Evolutionary conservation across 2,329 filamentous ascomycete genomes (phyloP).

Genomic region (Botryotinia narcissicola): DNA sequence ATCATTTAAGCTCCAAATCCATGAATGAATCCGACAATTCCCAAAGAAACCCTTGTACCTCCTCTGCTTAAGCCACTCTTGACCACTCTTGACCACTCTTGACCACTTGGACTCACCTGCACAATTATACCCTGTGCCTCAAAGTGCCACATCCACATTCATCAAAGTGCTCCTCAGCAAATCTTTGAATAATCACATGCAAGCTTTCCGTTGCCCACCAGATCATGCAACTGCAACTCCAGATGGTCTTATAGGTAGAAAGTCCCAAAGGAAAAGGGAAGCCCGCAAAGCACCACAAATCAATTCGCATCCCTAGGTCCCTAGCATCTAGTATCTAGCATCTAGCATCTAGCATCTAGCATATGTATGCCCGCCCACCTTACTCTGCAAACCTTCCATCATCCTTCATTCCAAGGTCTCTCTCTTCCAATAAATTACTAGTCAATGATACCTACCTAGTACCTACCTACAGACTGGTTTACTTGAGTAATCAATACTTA

Average conservation of each 20-base stretch:
- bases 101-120: neutral
- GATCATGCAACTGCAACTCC: conserved; percentile 16
- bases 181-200: neutral
- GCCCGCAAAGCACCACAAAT: neutral
- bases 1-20: neutral
- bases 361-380: neutral
- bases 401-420: neutral
- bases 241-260: neutral
- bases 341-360: neutral
- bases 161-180: neutral
- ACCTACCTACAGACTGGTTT: neutral
- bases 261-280: neutral
- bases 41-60: neutral
- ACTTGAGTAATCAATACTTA: neutral
- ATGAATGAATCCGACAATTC: neutral
- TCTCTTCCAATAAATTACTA: neutral
- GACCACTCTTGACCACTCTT: neutral
- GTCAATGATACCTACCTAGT: neutral
- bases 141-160: conserved; percentile 8
- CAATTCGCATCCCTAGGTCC: neutral
- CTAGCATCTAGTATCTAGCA: neutral
- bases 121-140: conserved; percentile 3
- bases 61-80: neutral
- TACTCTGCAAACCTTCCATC: neutral
- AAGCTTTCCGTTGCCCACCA: conserved; percentile 11